Percentiles rank a stretch among this genome's conserved stretches.
phyloP scores from a whole-genome alignment of 768 basidiomycete species.

The Peribolospora kevripleyi region DNA sequence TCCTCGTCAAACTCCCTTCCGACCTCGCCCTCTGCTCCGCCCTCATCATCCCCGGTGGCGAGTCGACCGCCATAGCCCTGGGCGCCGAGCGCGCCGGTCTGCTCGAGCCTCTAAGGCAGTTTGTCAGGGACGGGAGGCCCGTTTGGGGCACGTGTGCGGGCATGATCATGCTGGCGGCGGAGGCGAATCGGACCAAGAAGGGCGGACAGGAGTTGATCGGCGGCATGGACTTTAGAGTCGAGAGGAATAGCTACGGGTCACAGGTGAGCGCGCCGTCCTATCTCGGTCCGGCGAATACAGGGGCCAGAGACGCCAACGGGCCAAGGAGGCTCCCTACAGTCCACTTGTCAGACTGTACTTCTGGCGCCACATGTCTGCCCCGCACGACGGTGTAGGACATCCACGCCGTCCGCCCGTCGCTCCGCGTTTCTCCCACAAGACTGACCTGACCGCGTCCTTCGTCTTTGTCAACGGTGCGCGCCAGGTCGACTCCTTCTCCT shows the following conservation, averaged over 20 bases:
- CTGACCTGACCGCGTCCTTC: background rate
- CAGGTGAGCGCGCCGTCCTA: slow-evolving; percentile 32
- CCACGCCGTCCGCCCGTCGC: background rate
- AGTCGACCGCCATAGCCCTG: slow-evolving; percentile 77
- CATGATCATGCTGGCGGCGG: slow-evolving; percentile 54
- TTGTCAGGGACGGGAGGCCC: slow-evolving; percentile 37
- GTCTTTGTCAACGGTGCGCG: background rate
- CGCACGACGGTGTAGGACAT: background rate
- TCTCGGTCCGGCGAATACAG: too few species aligned
- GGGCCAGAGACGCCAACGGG: too few species aligned
- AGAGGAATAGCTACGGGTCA: slow-evolving; percentile 81
- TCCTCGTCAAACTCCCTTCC: slow-evolving; percentile 43
- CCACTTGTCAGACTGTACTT: too few species aligned
- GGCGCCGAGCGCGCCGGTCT: slow-evolving; percentile 49
- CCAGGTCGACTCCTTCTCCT: slow-evolving; percentile 79
- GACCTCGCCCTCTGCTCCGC: slow-evolving; percentile 57
- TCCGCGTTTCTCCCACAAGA: too few species aligned
- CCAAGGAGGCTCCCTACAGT: too few species aligned
- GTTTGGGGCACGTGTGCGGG: slow-evolving; percentile 95
- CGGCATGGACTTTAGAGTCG: slow-evolving; percentile 53
- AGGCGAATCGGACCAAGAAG: slow-evolving; percentile 49
- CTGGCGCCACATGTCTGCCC: too few species aligned
- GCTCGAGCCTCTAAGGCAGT: slow-evolving; percentile 50
- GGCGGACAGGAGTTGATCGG: slow-evolving; percentile 69
- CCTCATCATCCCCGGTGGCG: slow-evolving; percentile 83